Percentiles rank a stretch among this genome's conserved stretches.
Evolutionary conservation across 106 monocot species (phyloP).

Genomic region (Apostasia shenzhenica): DNA sequence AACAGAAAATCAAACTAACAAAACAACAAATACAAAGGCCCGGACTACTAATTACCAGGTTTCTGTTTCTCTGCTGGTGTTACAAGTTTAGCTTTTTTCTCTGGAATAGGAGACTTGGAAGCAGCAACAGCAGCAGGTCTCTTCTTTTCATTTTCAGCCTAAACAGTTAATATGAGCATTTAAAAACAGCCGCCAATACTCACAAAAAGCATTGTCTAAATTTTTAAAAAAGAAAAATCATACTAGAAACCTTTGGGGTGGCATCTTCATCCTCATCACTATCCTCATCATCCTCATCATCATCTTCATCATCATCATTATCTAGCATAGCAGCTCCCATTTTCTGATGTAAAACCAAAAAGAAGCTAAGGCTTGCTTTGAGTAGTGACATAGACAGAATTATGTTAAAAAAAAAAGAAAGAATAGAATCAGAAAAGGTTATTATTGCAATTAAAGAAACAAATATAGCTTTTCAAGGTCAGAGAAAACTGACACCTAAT

Average conservation of each 20-base stretch:
- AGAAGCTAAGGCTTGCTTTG: neutral
- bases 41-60: neutral
- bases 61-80: constrained; percentile 4
- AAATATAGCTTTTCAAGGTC: no score
- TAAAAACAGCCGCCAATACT: neutral
- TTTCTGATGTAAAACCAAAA: constrained; percentile 18
- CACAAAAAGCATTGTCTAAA: neutral
- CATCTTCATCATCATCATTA: constrained; percentile 36
- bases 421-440: neutral
- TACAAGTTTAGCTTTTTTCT: constrained; percentile 15
- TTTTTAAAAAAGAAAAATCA: neutral
- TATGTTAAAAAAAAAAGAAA: neutral
- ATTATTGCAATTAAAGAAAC: no score
- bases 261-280: constrained; percentile 49
- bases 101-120: constrained; percentile 11
- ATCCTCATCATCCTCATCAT: constrained; percentile 35
- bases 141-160: constrained; percentile 26
- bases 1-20: no score
- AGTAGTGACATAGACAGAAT: no score
- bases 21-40: neutral
- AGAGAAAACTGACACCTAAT: no score
- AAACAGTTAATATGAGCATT: neutral
- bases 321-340: constrained; percentile 20
- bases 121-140: constrained; percentile 3
- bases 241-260: constrained; percentile 29